Evolutionary conservation across 164 flowering plant species (phyloP).

Genomic region (Vitis cinerea): DNA sequence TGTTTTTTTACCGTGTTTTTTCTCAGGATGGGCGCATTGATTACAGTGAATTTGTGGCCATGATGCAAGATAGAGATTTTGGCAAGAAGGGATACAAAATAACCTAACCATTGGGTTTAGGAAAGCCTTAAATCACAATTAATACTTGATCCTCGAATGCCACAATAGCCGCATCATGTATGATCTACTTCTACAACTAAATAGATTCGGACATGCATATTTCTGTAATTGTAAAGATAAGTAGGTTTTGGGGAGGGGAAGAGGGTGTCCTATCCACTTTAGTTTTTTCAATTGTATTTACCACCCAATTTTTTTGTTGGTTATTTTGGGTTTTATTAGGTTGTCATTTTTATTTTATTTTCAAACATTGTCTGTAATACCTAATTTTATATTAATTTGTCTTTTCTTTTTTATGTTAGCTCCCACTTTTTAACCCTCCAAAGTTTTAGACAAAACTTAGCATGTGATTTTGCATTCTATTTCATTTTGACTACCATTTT

Average conservation of each 20-base stretch:
- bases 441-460: too few species aligned
- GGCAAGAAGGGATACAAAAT: slow-evolving; percentile 24
- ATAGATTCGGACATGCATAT: background rate
- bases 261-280: background rate
- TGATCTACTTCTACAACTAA: background rate
- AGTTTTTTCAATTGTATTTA: slow-evolving; percentile 8
- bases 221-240: slow-evolving; percentile 11
- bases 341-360: background rate
- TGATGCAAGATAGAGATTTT: slow-evolving; percentile 66
- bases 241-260: slow-evolving; percentile 3
- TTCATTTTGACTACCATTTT: too few species aligned
- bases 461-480: too few species aligned
- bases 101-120: slow-evolving; percentile 16
- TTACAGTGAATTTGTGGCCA: slow-evolving; percentile 71
- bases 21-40: slow-evolving; percentile 80
- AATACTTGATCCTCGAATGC: background rate
- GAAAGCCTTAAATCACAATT: slow-evolving; percentile 19
- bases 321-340: slow-evolving; percentile 4
- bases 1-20: background rate
- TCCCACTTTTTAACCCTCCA: too few species aligned
- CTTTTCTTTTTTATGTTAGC: too few species aligned
- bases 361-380: background rate
- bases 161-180: background rate
- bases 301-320: background rate
- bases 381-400: too few species aligned